Base-by-base conservation (phyloP, 192 early-diverging fungal species). In the Coemansia umbellata region DNA sequence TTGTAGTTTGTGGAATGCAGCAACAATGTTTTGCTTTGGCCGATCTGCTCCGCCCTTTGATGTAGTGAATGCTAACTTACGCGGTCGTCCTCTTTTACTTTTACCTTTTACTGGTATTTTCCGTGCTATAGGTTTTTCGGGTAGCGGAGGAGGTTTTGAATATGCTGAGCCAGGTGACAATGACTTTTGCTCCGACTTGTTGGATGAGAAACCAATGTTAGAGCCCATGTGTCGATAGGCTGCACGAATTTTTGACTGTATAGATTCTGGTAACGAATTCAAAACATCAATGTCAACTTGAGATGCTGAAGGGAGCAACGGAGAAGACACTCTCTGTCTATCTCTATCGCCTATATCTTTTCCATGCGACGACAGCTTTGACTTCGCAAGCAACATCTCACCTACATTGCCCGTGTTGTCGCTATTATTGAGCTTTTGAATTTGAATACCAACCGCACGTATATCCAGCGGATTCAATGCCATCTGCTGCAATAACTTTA, bases 261-360 rank as follows among this genome's bases (percentile, higher is more conserved):
- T 69, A 7, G 58, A 60, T 22, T 56, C 61, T 18, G 73, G 73
- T 14, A 76, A 50, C 45, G 65, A 60, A 8, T 31, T 49, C 9
- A 76, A 15, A 6, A 76, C 62, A 31, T 39, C 50, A 10, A 39
- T 21, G 39, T 76, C 73, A 22, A 76, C 26, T 58, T 76, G 73
- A 26, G 73, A 76, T 9, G 58, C 61, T 13, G 66, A 57, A 0
- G 73, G 73, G 45, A 76, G 41, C 3, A 55, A 10, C 22, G 24
- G 41, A 18, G 40, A n/a, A n/a, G n/a, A n/a, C n/a, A n/a, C n/a
- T n/a, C n/a, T n/a, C n/a, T n/a, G n/a, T n/a, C n/a, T n/a, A n/a
- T n/a, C n/a, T n/a, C n/a, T n/a, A n/a, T n/a, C n/a, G n/a, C n/a
- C n/a, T n/a, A n/a, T n/a, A n/a, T n/a, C n/a, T n/a, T n/a, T n/a